Conservation (phyloP, 2,329 filamentous ascomycete genomes). For the Cercospora sp. region DNA sequence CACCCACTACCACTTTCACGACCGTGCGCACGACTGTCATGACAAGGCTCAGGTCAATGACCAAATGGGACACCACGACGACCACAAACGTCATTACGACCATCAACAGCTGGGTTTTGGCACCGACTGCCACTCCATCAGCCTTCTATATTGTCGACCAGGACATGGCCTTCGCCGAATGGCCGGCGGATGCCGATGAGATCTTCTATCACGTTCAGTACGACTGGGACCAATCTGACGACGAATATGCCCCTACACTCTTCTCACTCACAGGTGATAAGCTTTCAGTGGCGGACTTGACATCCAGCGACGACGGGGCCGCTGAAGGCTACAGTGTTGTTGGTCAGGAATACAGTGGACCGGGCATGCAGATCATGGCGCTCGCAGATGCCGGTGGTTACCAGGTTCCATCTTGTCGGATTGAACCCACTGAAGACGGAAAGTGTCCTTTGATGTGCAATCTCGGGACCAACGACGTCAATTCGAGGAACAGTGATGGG, state of each 20-base stretch:
- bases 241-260: background rate
- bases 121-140: background rate
- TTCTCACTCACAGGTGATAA: background rate
- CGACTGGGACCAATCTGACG: background rate
- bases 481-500: background rate
- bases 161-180: background rate
- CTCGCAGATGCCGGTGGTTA: background rate
- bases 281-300: background rate
- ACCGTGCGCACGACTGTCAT: background rate
- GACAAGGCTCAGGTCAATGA: background rate
- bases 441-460: background rate
- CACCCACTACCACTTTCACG: background rate
- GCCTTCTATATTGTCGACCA: background rate
- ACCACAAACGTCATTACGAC: background rate
- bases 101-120: background rate
- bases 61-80: background rate
- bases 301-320: background rate
- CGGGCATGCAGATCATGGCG: background rate
- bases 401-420: background rate
- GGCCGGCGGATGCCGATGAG: background rate
- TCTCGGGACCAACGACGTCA: background rate
- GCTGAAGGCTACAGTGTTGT: background rate
- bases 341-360: background rate
- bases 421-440: background rate
- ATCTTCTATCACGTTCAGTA: slow-evolving; percentile 1